Evolutionary conservation across 225 moss, liverwort and hornwort genomes (phyloP).

Genomic region (Antitrichia curtipendula): DNA sequence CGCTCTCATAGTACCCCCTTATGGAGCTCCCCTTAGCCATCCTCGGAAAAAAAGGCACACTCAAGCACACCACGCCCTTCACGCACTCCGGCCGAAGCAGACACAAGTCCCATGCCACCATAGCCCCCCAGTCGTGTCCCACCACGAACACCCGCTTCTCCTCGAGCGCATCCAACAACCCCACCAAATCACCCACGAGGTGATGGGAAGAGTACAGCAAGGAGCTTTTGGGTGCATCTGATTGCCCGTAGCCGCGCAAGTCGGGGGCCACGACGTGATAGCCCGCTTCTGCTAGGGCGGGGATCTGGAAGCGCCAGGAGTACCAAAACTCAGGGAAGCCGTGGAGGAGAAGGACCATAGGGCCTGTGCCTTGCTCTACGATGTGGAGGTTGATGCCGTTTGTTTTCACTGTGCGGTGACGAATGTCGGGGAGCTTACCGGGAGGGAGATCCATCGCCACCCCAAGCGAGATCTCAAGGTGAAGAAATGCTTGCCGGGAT

Average conservation of each 20-base stretch:
- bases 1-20: not conserved
- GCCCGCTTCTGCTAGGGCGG: constrained; percentile 49
- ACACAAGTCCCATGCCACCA: constrained; percentile 36
- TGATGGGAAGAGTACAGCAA: constrained; percentile 32
- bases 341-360: constrained; percentile 57
- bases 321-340: constrained; percentile 85
- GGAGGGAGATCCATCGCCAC: constrained; percentile 10
- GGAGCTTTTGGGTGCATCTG: constrained; percentile 40
- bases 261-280: constrained; percentile 72
- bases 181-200: constrained; percentile 53
- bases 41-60: constrained; percentile 40
- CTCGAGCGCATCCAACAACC: constrained; percentile 36
- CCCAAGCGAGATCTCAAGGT: not conserved
- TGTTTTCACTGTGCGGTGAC: constrained; percentile 41
- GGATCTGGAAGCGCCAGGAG: constrained; percentile 59
- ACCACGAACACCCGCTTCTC: constrained; percentile 54
- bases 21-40: constrained; percentile 9
- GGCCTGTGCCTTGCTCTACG: constrained; percentile 65
- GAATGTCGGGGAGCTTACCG: constrained; percentile 5
- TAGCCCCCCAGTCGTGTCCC: constrained; percentile 83
- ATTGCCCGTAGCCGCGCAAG: constrained; percentile 58
- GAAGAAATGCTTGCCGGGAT: not conserved
- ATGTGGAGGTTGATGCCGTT: constrained; percentile 66
- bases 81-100: constrained; percentile 64
- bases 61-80: constrained; percentile 38